phyloP scores from a whole-genome alignment of 805 yeast species.

The Torulaspora indica region DNA sequence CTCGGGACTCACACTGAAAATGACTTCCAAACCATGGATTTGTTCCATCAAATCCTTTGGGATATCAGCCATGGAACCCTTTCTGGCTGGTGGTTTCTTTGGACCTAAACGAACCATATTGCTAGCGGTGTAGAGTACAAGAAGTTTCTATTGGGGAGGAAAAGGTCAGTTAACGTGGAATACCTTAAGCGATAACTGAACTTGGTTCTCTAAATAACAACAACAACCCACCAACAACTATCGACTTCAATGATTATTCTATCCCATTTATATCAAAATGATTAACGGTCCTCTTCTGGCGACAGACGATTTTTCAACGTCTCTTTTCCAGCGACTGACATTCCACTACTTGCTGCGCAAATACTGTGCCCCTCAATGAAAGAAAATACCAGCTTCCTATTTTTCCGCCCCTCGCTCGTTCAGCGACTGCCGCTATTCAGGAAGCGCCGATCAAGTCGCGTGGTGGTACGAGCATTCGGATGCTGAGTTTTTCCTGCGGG shows the following conservation, averaged over 20 bases:
- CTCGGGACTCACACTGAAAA: slow-evolving; percentile 58
- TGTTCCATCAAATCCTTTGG: slow-evolving; percentile 58
- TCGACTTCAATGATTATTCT: neutral
- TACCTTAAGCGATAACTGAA: neutral
- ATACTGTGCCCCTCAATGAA: slow-evolving; percentile 1
- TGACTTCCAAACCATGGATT: slow-evolving; percentile 51
- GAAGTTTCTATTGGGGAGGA: neutral
- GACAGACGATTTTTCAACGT: no score
- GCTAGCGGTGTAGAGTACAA: neutral
- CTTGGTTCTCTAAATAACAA: neutral
- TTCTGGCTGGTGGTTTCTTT: slow-evolving; percentile 74
- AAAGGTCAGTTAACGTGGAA: neutral
- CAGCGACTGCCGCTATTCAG: neutral
- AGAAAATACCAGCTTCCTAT: slow-evolving; percentile 9
- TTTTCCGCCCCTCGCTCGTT: slow-evolving; percentile 6
- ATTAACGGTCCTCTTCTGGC: neutral
- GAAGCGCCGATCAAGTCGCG: slow-evolving; percentile 1
- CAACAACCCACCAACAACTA: neutral
- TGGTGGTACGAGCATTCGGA: neutral
- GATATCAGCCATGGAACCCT: slow-evolving; percentile 61
- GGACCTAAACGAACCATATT: slow-evolving; percentile 83
- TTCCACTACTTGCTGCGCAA: slow-evolving; percentile 4
- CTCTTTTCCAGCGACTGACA: slow-evolving; percentile 1
- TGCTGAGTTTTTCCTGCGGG: neutral
- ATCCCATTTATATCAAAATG: slow-evolving; percentile 1